phyloP scores from a whole-genome alignment of 495 filamentous ascomycete species.

The Aspergillus taichungensis region DNA sequence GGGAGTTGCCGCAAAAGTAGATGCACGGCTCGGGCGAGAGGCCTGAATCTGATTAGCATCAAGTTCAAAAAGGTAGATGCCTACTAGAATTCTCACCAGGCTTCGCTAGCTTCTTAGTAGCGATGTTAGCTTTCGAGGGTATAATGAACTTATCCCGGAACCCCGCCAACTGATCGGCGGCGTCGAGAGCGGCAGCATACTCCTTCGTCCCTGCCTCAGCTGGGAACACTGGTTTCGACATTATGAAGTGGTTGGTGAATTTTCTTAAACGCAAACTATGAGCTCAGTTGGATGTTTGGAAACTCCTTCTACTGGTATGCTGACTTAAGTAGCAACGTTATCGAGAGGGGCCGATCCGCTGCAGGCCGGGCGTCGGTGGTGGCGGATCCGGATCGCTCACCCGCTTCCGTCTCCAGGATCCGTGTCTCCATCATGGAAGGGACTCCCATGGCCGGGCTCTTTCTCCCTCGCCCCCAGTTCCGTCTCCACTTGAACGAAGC shows the following conservation, averaged over 20 bases:
- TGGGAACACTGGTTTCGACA: constrained; percentile 26
- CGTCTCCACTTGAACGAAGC: too few relatives aligned
- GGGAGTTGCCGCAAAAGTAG: constrained; percentile 92
- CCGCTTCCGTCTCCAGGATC: constrained; percentile 20
- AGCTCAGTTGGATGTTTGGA: background rate
- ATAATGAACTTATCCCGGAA: constrained; percentile 75
- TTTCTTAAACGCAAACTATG: background rate
- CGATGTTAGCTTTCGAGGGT: constrained; percentile 70
- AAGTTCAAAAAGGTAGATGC: background rate
- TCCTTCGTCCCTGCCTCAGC: constrained; percentile 32
- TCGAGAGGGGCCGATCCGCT: background rate
- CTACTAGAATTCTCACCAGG: constrained; percentile 20
- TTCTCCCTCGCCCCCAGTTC: too few relatives aligned
- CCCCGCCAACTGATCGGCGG: constrained; percentile 53
- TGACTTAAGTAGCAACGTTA: too few relatives aligned
- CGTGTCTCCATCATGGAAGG: background rate
- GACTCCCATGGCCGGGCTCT: too few relatives aligned
- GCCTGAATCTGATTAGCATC: constrained; percentile 12
- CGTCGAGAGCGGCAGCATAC: constrained; percentile 59
- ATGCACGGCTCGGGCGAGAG: constrained; percentile 46
- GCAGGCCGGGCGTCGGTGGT: background rate
- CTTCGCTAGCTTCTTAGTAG: constrained; percentile 52
- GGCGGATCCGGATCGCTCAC: background rate
- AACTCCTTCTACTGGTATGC: too few relatives aligned
- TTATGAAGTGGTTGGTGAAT: constrained; percentile 4